Base-by-base conservation (phyloP, 306 rosid genomes). In the Quercus suber region DNA sequence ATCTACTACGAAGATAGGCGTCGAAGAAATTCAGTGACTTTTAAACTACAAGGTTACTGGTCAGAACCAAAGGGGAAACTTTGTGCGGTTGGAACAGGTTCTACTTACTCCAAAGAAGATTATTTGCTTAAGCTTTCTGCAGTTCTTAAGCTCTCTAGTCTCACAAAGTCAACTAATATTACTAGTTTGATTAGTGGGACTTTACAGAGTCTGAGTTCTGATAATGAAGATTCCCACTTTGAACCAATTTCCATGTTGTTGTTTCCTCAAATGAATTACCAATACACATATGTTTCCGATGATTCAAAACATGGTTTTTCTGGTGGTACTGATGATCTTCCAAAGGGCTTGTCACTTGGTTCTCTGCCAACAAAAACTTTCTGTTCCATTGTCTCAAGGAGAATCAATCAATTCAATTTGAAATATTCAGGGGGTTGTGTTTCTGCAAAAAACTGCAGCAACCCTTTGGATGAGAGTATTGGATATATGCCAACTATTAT, bases 21-120 rank as follows among this genome's bases (percentile, higher is more conserved):
- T 20, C 51, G 3, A 10, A 7, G 28, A 49, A 8, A 7, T 0
- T 17, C 51, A 15, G 14, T 80, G 8, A 68, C 12, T 17, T 79
- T 88, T 31, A 72, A 2, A 30, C 87, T 91, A 53, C 68, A 45
- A 5, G 96, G 93, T 51, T 89, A 86, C 75, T 91, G 90, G 92
- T 91, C 88, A 59, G 68, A 72, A 70, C 71, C 92, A 37, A 76
- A 79, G 7, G 93, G 87, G 43, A 78, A 86, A 28, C 73, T 88
- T 53, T 89, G 97, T 71, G 82, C 85, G 89, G 89, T 91, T 73
- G 93, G 92, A 2, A 67, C 57, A 5, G 80, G 81, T 25, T 55
- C 0, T 27, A 58, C 76, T n/a, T 69, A 58, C 78, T 73, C 74
- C 3, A 70, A 52, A 83, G 28, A 10, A 67, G 86, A 85, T 84